Evolutionary conservation across 169 alveolate genomes (phyloP).

Genomic region (Plasmodium cynomolgi): DNA sequence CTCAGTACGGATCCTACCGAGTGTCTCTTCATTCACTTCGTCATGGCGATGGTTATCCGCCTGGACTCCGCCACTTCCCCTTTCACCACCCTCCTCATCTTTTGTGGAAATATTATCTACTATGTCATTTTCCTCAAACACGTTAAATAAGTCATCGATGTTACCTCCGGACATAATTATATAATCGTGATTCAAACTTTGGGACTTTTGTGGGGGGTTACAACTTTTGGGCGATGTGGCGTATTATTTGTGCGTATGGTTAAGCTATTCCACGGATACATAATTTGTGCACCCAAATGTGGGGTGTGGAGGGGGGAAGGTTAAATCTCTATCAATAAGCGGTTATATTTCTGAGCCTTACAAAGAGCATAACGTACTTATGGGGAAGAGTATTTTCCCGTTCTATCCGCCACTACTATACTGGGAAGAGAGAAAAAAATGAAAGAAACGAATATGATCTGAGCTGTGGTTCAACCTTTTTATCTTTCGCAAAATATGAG

Average conservation of each 20-base stretch:
- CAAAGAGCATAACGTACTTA: too few species aligned
- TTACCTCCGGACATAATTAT: conserved; percentile 48
- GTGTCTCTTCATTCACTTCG: background rate
- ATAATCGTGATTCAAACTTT: background rate
- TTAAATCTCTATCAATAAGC: background rate
- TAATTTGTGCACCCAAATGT: background rate
- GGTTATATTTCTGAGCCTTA: background rate
- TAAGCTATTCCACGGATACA: background rate
- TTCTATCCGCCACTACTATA: background rate
- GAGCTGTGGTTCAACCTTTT: background rate
- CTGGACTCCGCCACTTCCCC: background rate
- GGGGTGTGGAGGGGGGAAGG: background rate
- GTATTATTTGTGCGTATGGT: background rate
- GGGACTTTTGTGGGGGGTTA: background rate
- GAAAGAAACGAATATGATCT: background rate
- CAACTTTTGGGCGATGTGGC: background rate
- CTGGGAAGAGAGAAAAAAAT: background rate
- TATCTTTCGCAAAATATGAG: background rate
- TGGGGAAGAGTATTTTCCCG: background rate
- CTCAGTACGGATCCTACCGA: background rate
- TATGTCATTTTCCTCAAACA: conserved; percentile 54
- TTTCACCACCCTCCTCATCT: background rate
- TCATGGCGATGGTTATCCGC: background rate
- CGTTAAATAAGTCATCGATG: conserved; percentile 70
- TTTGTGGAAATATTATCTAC: conserved; percentile 11